Percentiles rank a stretch among this genome's conserved stretches.
Evolutionary conservation across 2,329 filamentous ascomycete genomes (phyloP).

Genomic region (Exophiala calicioides): DNA sequence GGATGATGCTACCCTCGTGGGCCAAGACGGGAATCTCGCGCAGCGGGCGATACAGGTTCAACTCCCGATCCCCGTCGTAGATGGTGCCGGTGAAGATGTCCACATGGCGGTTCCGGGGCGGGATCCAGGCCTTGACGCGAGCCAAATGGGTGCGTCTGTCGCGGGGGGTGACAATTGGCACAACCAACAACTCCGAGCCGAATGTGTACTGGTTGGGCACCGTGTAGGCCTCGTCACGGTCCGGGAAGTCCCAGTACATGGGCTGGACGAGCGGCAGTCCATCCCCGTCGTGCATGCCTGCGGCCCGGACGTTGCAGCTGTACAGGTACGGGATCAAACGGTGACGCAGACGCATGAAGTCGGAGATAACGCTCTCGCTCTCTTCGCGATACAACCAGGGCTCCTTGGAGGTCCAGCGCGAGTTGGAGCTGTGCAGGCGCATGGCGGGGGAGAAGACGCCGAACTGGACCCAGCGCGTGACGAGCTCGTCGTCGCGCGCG

Average conservation of each 20-base stretch:
- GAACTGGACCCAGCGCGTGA: slow-evolving; percentile 62
- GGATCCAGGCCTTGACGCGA: slow-evolving; percentile 58
- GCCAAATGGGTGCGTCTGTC: slow-evolving; percentile 51
- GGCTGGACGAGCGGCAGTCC: slow-evolving; percentile 61
- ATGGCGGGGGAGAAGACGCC: slow-evolving; percentile 64
- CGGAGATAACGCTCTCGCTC: slow-evolving; percentile 48
- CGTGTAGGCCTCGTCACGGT: slow-evolving; percentile 55
- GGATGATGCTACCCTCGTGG: slow-evolving; percentile 59
- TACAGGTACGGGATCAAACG: slow-evolving; percentile 62
- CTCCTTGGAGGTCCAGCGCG: slow-evolving; percentile 61
- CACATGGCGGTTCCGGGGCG: slow-evolving; percentile 51
- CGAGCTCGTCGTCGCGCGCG: slow-evolving; percentile 59
- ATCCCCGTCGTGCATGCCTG: slow-evolving; percentile 43
- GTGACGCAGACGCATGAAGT: slow-evolving; percentile 58
- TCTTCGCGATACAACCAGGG: slow-evolving; percentile 60
- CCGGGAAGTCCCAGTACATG: slow-evolving; percentile 63
- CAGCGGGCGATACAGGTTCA: slow-evolving; percentile 55
- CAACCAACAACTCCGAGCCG: slow-evolving; percentile 58
- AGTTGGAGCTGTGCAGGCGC: slow-evolving; percentile 61
- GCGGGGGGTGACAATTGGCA: slow-evolving; percentile 57
- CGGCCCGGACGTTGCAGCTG: slow-evolving; percentile 56
- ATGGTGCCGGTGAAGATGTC: slow-evolving; percentile 61
- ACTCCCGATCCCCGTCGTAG: slow-evolving; percentile 58
- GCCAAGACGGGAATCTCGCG: slow-evolving; percentile 56
- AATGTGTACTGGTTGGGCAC: slow-evolving; percentile 62